Evolutionary conservation across 257 asterid genomes (phyloP), one percentile per base, ranked within the genome.

Genomic region (Cruciata laevipes): DNA sequence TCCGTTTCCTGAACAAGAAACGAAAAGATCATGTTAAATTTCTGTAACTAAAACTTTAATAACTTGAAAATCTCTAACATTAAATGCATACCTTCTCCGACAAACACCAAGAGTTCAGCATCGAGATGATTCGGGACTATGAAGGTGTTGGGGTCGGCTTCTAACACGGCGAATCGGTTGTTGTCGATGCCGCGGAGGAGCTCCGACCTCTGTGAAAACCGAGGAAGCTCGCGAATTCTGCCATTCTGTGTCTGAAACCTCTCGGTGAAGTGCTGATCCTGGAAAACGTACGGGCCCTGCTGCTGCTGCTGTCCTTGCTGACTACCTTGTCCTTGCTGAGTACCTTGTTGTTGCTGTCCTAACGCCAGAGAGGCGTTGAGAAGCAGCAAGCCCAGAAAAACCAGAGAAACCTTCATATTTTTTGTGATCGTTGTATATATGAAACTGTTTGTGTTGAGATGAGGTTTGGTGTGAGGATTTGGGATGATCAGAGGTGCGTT

Each of bases 91-190:
- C 66, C 66, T 18, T 35, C 6, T 3, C 78, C 82, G 21, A 91
- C 89, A 13, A 88, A 80, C 68, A 73, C 2, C 0, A 88, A 31
- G 3, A 56, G 33, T 0, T 91, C 91, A 1, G 96, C 97, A 71
- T 91, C 97, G 76, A 73, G 69, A 68, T 91, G 93, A 12, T 60
- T 71, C 1, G 97, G 97, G 60, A 82, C 70, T 6, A 85, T 17
- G 55, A 91, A 88, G n/a, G 95, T 75, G 27, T 80, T 81, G 32
- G 96, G 97, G 18, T 86, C 80, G 0, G 93, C 89, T 66, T 88
- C 97, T 3, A 85, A 53, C 21, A 85, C 69, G 0, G 70, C 56
- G 32, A 91, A 64, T 2, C 97, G 83, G 66, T 67, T 83, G 65
- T 91, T 86, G 61, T 85, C 86, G 47, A 91, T 85, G 0, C 96